Evolutionary conservation across 805 yeast species (phyloP), one percentile per base, ranked within the genome.

Genomic region (Jamesozyma spencerorum): DNA sequence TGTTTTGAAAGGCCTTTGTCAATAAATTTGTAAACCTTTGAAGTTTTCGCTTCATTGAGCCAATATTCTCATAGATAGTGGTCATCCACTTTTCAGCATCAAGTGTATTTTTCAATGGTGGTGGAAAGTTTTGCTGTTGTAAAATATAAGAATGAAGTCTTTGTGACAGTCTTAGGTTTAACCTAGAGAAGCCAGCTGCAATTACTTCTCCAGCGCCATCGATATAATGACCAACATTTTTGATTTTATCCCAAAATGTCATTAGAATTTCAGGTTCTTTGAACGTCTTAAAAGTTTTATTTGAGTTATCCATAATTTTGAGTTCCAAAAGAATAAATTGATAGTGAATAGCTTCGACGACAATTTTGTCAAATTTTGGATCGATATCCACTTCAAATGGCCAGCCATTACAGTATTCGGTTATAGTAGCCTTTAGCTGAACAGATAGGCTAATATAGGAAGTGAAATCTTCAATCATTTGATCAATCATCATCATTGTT

Each of bases 401-500:
- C 95, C 96, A 87, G 7, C 73, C 75, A 4, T 62, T 58, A 48
- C 76, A 71, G 51, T 78, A 81, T 33, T 74, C 80, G 19, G 71
- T 63, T 37, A 81, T 72, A 0, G 86, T 79, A 41, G 74, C 75
- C 55, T 86, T 80, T 40, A 87, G 74, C 47, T 77, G 82, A 17
- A 85, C 70, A 0, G 95, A 90, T 27, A 87, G 67, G 34, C 75
- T 72, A 43, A 90, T 74, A 57, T 86, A 86, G 2, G 79, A 71
- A 49, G 79, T 79, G 56, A 90, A 82, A 58, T 86, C 95, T 34
- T 78, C 87, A 45, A 90, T 75, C 72, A 86, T 81, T 62, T 88
- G 96, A 61, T 92, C 98, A 50, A 92, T 85, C 81, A 87, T 85
- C 87, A 86, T 83, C 78, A 88, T 75, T 0, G 97, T 87, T 1